Evolutionary conservation across 192 early-diverging fungal species (phyloP), one percentile per base, ranked within the genome.

Genomic region (Coemansia sp.): DNA sequence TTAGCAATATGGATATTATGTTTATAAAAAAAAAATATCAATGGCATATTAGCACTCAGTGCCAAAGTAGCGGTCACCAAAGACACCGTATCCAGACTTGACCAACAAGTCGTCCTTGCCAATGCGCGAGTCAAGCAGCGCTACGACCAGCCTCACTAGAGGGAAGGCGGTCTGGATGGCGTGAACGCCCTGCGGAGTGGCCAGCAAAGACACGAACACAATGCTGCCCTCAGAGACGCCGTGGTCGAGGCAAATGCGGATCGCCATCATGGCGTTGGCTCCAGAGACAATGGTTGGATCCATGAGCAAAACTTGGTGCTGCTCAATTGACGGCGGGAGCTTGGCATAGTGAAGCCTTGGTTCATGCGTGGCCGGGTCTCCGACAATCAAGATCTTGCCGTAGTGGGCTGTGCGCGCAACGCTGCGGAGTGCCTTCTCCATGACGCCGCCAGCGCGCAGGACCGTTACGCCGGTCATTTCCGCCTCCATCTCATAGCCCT

Each of bases 231-330:
- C 92, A 1, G 88, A 89, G 5, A 97, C 92, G 67, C 92, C 89
- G 68, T 98, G 95, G 81, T 98, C 97, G 8, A 95, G 75, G 63
- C 97, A 85, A 38, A 97, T 94, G 41, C 95, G 89, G 44, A 98
- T 93, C 16, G 97, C 95, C 97, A 98, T 98, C 85, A 98, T 71
- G 4, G 94, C 95, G 7, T 94, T 93, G 6, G 95, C 95, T 38
- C 97, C 97, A 10, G 94, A 96, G 4, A 92, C 92, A 15, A 95
- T 88, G 43, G 92, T 91, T n/a, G 94, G 91, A 80, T 98, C 95
- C 85, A 90, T 90, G 47, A 97, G 79, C 47, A 97, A 67, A 3
- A 95, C 91, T 36, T 88, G 82, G 58, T 84, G 85, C 31, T 87
- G 43, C 8, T 73, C 61, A 31, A 95, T 89, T 36, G 90, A 83